Evolutionary conservation across 2,329 filamentous ascomycete species (phyloP), one percentile per base, ranked within the genome.

Genomic region (Chrysosporium queenslandicum): DNA sequence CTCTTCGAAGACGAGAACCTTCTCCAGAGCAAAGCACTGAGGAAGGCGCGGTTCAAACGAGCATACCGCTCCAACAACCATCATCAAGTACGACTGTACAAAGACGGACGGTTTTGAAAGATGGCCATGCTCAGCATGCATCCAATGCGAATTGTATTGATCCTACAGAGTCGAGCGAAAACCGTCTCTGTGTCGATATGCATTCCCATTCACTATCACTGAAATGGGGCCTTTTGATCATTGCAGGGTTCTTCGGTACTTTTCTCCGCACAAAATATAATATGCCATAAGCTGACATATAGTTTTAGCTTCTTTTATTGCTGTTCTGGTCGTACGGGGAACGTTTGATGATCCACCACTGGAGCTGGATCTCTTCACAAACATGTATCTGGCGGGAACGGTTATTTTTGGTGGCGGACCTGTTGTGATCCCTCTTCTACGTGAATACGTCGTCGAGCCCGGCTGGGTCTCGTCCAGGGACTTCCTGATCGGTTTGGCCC

Each of bases 301-400:
- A n/a, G 16, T 47, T 40, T 48, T 53, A 74, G 68, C 65, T 3
- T 74, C 74, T 1, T 86, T 87, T 57, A 68, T 79, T 46, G 59
- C 69, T 1, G 62, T 85, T 20, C 76, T 86, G 63, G 70, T 77
- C 14, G 58, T 76, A 0, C 65, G 73, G 61, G 55, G 66, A 68
- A 45, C 68, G 1, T 46, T 75, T 9, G 53, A 65, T 0, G 39
- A 61, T 8, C 67, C 66, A 0, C 71, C 78, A 0, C 66, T 80
- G 0, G 65, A 75, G 0, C 80, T 80, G 58, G 72, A 76, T 45
- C 74, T 88, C 21, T 87, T 88, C 59, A 74, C 82, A 4, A 87
- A 86, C 64, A 77, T 88, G 68, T 87, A 83, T 60, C 78, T 87
- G 0, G 85, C 84, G 0, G 85, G 84, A 0, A 87, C 84, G 1